Conservation (phyloP, 352 stramenopile genomes). For the Blastocystis sp. region DNA sequence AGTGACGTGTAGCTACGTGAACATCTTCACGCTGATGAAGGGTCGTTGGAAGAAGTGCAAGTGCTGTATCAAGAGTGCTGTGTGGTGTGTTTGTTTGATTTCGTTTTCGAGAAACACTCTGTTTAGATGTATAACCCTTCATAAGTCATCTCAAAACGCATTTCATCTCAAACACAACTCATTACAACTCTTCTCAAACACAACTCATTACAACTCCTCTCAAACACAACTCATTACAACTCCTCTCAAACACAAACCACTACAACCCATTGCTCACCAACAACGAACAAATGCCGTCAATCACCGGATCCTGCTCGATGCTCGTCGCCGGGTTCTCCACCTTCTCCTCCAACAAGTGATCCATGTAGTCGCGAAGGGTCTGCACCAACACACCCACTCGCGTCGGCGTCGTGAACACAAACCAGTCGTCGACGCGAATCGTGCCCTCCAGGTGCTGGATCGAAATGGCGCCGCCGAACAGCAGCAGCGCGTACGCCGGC, state of each 20-base stretch:
- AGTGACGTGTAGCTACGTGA: neutral
- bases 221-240: too few relatives aligned
- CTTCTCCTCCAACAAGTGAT: slow-evolving; percentile 89
- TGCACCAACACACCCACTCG: slow-evolving; percentile 94
- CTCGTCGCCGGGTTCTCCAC: slow-evolving; percentile 89
- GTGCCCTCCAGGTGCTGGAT: slow-evolving; percentile 78
- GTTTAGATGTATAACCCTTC: too few relatives aligned
- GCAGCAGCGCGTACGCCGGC: slow-evolving; percentile 91
- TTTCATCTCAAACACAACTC: too few relatives aligned
- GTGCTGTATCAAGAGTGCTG: neutral
- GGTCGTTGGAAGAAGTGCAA: neutral
- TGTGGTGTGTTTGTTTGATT: neutral
- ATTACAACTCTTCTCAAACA: too few relatives aligned
- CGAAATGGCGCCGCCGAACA: slow-evolving; percentile 90
- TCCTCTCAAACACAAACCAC: slow-evolving; percentile 26
- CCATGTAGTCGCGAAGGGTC: slow-evolving; percentile 89
- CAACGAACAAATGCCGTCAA: slow-evolving; percentile 39
- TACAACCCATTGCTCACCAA: slow-evolving; percentile 43
- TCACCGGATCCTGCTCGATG: slow-evolving; percentile 77
- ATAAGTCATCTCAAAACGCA: too few relatives aligned
- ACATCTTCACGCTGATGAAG: neutral
- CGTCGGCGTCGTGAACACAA: slow-evolving; percentile 89
- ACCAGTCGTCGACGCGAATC: slow-evolving; percentile 86
- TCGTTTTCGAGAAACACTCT: too few relatives aligned
- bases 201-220: too few relatives aligned